phyloP scores from a whole-genome alignment of 2,329 filamentous ascomycete species.

The Keithomyces neogunnii region DNA sequence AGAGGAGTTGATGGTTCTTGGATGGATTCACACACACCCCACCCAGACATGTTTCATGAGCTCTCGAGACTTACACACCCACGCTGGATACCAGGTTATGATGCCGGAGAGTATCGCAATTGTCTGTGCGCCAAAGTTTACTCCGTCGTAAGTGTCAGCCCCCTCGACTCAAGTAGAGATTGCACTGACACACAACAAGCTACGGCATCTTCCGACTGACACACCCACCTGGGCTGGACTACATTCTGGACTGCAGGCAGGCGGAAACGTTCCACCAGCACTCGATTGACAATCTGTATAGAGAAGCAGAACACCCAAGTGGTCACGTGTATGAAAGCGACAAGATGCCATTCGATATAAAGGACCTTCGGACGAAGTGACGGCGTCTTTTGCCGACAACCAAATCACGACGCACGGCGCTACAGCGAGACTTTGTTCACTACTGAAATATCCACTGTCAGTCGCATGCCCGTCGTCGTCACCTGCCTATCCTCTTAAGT shows the following conservation, averaged over 20 bases:
- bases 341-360: slow-evolving; percentile 51
- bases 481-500: too few relatives aligned
- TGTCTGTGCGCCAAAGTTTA: slow-evolving; percentile 80
- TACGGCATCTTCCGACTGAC: slow-evolving; percentile 91
- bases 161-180: not conserved
- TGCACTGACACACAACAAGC: slow-evolving; percentile 31
- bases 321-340: slow-evolving; percentile 64
- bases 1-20: slow-evolving; percentile 76
- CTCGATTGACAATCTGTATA: slow-evolving; percentile 62
- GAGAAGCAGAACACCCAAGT: slow-evolving; percentile 56
- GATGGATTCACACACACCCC: slow-evolving; percentile 98
- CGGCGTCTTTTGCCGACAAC: not conserved
- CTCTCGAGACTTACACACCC: slow-evolving; percentile 86
- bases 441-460: too few relatives aligned
- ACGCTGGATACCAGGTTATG: slow-evolving; percentile 92
- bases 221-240: slow-evolving; percentile 79
- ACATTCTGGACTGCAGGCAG: slow-evolving; percentile 73
- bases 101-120: slow-evolving; percentile 94
- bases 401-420: not conserved
- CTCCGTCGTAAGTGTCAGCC: slow-evolving; percentile 54
- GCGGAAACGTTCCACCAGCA: slow-evolving; percentile 78
- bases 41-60: slow-evolving; percentile 98
- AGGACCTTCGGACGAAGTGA: slow-evolving; percentile 37
- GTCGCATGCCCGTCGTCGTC: too few relatives aligned
- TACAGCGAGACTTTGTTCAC: not conserved